These are phyloP conservation scores for Hippophae rhamnoides DNA, from an alignment of 306 rosid genomes.

Conservation along the genomic window DNA sequence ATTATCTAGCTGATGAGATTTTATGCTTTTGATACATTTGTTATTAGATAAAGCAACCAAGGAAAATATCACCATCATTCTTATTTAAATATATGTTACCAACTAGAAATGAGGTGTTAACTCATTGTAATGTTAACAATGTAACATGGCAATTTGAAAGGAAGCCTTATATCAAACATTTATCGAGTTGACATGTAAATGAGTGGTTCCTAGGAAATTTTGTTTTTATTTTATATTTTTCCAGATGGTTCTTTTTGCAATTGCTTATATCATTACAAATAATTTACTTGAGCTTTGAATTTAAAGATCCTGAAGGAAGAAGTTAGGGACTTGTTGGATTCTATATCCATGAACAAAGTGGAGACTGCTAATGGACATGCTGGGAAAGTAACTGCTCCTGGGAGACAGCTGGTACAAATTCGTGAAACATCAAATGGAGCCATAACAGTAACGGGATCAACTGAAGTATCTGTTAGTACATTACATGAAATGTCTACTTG, in stretches of 20 bases:
- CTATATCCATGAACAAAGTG: constrained; percentile 39
- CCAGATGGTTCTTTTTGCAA: constrained; percentile 1
- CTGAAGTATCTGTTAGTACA: constrained; percentile 57
- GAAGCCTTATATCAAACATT: constrained; percentile 3
- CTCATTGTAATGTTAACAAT: constrained; percentile 1
- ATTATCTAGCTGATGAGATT: background rate
- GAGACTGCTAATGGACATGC: constrained; percentile 48
- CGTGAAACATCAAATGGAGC: constrained; percentile 73
- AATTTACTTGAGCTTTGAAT: constrained; percentile 26
- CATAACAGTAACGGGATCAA: constrained; percentile 65
- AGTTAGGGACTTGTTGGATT: constrained; percentile 69
- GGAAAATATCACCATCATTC: background rate
- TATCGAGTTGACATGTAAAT: constrained; percentile 10
- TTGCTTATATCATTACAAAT: background rate
- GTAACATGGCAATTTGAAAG: constrained; percentile 4
- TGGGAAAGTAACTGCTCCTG: constrained; percentile 42
- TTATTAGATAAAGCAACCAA: background rate
- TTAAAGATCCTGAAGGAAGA: constrained; percentile 72
- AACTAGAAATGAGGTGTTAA: background rate
- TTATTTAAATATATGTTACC: constrained; percentile 2
- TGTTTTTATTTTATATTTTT: constrained; percentile 8
- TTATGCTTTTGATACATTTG: no score
- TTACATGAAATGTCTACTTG: constrained; percentile 65
- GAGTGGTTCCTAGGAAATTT: constrained; percentile 1
- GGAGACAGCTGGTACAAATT: constrained; percentile 53